phyloP scores from a whole-genome alignment of 345 rosid species.

The Pistacia integerrima region DNA sequence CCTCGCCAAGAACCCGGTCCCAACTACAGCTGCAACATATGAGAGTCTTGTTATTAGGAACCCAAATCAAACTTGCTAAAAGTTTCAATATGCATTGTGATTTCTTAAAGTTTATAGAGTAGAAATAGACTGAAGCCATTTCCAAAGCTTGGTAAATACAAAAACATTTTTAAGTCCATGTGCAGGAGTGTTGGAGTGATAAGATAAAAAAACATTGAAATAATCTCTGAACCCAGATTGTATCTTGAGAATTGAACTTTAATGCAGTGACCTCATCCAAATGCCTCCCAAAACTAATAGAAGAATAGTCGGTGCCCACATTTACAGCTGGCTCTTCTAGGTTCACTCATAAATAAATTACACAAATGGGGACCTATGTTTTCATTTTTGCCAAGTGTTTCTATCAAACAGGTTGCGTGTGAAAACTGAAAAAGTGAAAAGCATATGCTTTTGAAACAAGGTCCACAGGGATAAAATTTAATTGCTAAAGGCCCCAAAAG shows the following conservation, averaged over 20 bases:
- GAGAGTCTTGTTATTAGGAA: not conserved
- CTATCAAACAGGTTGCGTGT: not conserved
- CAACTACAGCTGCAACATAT: constrained; percentile 56
- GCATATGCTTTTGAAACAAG: not conserved
- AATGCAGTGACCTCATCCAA: not conserved
- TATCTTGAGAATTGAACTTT: not conserved
- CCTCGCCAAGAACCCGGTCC: constrained; percentile 67
- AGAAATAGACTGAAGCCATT: too few relatives aligned
- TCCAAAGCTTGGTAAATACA: too few relatives aligned
- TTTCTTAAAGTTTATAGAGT: not conserved
- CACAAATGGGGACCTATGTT: not conserved
- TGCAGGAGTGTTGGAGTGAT: too few relatives aligned
- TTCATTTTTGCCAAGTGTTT: not conserved
- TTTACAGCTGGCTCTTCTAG: not conserved
- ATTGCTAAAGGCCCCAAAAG: too few relatives aligned
- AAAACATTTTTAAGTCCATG: too few relatives aligned
- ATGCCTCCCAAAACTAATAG: too few relatives aligned
- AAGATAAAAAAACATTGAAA: too few relatives aligned
- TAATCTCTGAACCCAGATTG: too few relatives aligned
- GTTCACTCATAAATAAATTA: not conserved
- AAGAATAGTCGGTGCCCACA: not conserved
- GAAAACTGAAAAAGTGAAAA: too few relatives aligned
- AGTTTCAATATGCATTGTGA: not conserved
- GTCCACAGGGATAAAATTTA: too few relatives aligned
- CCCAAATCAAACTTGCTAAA: not conserved